Evolutionary conservation across 352 stramenopile species (phyloP), one percentile per base, ranked within the genome.

Genomic region (Phytophthora meadii): DNA sequence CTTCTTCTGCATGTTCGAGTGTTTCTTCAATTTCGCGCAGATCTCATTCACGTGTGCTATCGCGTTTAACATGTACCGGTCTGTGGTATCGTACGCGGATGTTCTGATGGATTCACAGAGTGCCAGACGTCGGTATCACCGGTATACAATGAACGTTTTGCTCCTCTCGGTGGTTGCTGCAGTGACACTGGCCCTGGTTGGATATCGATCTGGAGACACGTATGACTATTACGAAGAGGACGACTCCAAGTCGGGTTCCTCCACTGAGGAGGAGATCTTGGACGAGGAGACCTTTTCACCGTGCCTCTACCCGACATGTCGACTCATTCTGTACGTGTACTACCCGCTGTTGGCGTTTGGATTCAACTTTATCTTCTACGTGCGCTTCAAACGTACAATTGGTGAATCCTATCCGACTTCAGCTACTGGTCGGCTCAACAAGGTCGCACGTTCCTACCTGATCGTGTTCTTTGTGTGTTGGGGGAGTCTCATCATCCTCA

Each of bases 1-100:
- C 15, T 66, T 81, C 34, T 88, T 92, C 54, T 90, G 83, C 46
- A 84, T 90, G 52, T 76, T 80, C 53, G 83, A 92, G 70, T 87
- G 81, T 46, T 88, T 90, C 44, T 92, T 92, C 69, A 90, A 89
- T 55, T 90, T 90, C 47, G 83, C 79, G 39, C 81, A 90, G 65
- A 92, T 92, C 47, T 90, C 83, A 27, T 92, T 92, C 66, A 87
- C 83, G 61, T 92, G 83, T 32, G 79, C 83, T 45, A 89, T 90
- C 59, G 83, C 81, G 7, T 92, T 90, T 69, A 89, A 92, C 53
- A 88, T 92, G 81, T 92, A 92, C 61, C 83, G 83, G 5, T 90
- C 81, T 4, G 83, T 92, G 2, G 83, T 92, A 19, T 92, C 83
- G 15, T 92, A 89, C 65, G 83, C 81, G 8, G 83, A 92, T 34